These are phyloP conservation scores for Microsporum ferrugineum DNA, from an alignment of 2,329 filamentous ascomycete species.

Conservation along the genomic window DNA sequence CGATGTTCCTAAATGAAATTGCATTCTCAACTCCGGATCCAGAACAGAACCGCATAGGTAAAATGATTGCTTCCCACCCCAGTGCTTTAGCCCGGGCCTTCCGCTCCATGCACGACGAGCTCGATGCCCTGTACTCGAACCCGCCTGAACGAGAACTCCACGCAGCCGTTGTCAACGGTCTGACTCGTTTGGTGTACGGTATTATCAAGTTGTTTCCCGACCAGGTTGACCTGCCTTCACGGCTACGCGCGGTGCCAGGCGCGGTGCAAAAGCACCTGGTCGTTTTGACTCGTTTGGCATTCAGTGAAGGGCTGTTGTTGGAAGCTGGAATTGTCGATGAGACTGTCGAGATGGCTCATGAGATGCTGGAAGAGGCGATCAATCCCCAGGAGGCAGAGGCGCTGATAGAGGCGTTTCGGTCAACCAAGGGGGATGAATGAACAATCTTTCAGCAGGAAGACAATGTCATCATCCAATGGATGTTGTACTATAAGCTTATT, in stretches of 20 bases:
- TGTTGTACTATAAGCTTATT: neutral
- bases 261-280: constrained; percentile 74
- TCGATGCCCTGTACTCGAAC: constrained; percentile 49
- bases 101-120: constrained; percentile 60
- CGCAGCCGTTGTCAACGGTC: constrained; percentile 45
- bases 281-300: constrained; percentile 70
- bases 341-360: constrained; percentile 68
- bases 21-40: constrained; percentile 36
- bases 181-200: constrained; percentile 50
- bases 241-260: constrained; percentile 57
- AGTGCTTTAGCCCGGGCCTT: constrained; percentile 64
- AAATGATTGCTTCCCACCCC: constrained; percentile 56
- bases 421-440: constrained; percentile 23
- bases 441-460: neutral
- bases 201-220: constrained; percentile 51
- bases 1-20: constrained; percentile 33
- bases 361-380: constrained; percentile 66
- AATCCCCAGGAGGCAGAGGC: constrained; percentile 67
- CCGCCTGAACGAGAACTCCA: constrained; percentile 37
- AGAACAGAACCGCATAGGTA: constrained; percentile 43
- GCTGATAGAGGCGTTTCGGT: constrained; percentile 38
- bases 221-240: constrained; percentile 56
- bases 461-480: neutral
- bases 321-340: constrained; percentile 67
- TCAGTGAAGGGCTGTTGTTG: constrained; percentile 66